Evolutionary conservation across 345 rosid species (phyloP).

Genomic region (Rhodomyrtus tomentosa): DNA sequence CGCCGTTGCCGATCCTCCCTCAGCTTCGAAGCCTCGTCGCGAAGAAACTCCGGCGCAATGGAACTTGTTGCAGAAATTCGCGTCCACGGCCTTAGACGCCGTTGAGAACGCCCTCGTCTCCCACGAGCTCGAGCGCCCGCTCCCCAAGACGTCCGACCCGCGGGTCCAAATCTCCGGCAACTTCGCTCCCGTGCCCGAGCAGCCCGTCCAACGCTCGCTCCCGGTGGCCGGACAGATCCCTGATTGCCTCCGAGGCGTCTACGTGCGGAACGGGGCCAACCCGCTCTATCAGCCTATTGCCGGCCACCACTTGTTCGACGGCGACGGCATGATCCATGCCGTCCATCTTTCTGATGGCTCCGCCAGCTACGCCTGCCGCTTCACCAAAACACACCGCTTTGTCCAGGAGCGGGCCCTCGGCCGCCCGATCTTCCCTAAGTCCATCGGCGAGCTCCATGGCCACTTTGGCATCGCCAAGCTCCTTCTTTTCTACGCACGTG

Average conservation of each 20-base stretch:
- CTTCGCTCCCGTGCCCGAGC: conserved; percentile 71
- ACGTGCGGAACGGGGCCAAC: conserved; percentile 78
- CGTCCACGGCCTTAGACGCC: conserved; percentile 42
- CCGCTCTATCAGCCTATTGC: conserved; percentile 78
- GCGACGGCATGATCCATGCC: conserved; percentile 92
- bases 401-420: conserved; percentile 58
- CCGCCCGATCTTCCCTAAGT: conserved; percentile 73
- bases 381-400: conserved; percentile 67
- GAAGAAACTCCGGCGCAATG: conserved; percentile 1
- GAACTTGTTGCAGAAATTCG: conserved; percentile 51
- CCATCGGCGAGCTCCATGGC: conserved; percentile 88
- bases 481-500: conserved; percentile 65
- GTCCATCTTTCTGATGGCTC: conserved; percentile 43
- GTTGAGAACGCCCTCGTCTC: conserved; percentile 44
- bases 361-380: conserved; percentile 68
- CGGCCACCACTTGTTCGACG: conserved; percentile 87
- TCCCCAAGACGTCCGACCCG: conserved; percentile 76
- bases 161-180: conserved; percentile 63
- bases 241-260: conserved; percentile 51
- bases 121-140: conserved; percentile 46
- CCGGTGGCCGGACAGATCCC: conserved; percentile 61
- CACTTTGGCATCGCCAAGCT: conserved; percentile 79
- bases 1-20: conserved; percentile 4
- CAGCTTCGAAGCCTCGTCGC: conserved; percentile 11
- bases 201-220: conserved; percentile 37